Evolutionary conservation across 2,329 filamentous ascomycete species (phyloP), one percentile per base, ranked within the genome.

Genomic region (Daldinia sp.): DNA sequence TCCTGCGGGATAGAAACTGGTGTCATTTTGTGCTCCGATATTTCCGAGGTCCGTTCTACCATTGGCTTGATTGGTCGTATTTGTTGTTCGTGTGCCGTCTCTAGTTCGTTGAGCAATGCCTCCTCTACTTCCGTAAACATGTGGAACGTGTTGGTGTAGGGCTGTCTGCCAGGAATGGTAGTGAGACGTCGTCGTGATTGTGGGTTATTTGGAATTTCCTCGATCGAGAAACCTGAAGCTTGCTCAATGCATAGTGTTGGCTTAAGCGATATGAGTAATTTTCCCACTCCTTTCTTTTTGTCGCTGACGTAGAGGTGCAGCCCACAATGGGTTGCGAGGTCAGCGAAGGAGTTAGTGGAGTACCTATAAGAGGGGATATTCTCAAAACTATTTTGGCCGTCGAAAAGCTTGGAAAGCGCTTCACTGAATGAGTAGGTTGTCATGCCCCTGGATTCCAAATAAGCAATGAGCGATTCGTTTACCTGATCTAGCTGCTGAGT

Each of bases 111-210:
- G 3, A 12, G 28, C 5, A 57, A 12, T 3, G 20, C 39, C 13
- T 12, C 37, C 9, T 57, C 54, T 33, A 2, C n/a, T 6, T 4
- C 54, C 1, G 54, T 57, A 20, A 57, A 44, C 54, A 57, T 57
- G n/a, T 57, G 54, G 20, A 18, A 57, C 2, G 54, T 57, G 15
- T 13, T 57, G n/a, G 39, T 57, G 10, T 46, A 57, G 15, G 23
- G n/a, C 2, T 57, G 37, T 26, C 26, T 7, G 3, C 13, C 39
- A 7, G 23, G 39, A 35, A 30, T 7, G 1, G 39, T 28, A 9
- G 26, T 13, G 4, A 28, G 15, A 10, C 37, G 20, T 15, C 6
- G 54, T 3, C 39, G 54, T 7, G 26, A 26, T 7, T 28, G 37
- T 12, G 28, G 5, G 15, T 56, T 23, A 15, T 9, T 3, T 6